phyloP scores from a whole-genome alignment of 1,284 basidiomycete genomes.

The Melampsora medusae region DNA sequence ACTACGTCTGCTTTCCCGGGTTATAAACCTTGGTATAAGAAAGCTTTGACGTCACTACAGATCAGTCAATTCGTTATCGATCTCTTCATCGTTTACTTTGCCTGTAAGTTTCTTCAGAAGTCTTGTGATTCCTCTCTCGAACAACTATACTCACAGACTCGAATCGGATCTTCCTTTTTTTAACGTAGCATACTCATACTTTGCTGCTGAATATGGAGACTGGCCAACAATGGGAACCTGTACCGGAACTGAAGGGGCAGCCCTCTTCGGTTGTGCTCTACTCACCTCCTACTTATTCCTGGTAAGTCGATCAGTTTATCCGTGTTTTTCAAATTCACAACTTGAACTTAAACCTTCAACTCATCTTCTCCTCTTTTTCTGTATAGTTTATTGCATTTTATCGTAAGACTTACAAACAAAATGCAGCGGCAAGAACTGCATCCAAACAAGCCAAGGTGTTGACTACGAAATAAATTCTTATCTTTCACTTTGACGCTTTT shows the following conservation, averaged over 20 bases:
- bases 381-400: conserved; percentile 55
- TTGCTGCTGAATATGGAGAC: conserved; percentile 64
- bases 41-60: conserved; percentile 90
- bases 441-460: not conserved
- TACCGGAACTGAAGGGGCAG: conserved; percentile 81
- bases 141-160: conserved; percentile 23
- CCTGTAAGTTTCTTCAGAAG: conserved; percentile 65
- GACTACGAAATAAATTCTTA: not conserved
- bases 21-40: conserved; percentile 97
- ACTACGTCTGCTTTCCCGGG: conserved; percentile 81
- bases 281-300: conserved; percentile 84
- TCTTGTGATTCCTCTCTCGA: conserved; percentile 1
- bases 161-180: conserved; percentile 15
- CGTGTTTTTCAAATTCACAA: too few species aligned
- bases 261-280: conserved; percentile 81
- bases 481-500: too few species aligned
- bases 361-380: not conserved
- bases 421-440: conserved; percentile 41
- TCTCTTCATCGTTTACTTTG: conserved; percentile 83
- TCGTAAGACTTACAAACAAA: conserved; percentile 54
- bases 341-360: conserved; percentile 49
- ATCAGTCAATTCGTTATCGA: conserved; percentile 93
- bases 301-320: too few species aligned
- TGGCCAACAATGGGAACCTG: conserved; percentile 76
- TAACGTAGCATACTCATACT: conserved; percentile 79